Conservation (phyloP, 805 yeast genomes). For the Torulaspora indica region DNA sequence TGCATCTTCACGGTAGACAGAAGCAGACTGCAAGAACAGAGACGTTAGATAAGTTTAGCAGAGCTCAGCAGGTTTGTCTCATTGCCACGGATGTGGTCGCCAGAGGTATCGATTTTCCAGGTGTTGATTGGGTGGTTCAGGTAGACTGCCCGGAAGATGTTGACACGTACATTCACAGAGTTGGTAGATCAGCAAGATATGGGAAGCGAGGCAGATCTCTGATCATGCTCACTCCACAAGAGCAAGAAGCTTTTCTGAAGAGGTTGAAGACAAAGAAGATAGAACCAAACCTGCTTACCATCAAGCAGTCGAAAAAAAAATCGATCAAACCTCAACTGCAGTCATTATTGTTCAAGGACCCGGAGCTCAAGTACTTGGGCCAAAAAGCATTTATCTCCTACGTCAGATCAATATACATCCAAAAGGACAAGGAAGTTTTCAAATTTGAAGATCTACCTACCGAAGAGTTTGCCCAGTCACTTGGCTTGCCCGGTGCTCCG, state of each 20-base stretch:
- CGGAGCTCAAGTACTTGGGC: constrained; percentile 86
- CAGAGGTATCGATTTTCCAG: constrained; percentile 87
- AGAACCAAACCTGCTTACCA: constrained; percentile 64
- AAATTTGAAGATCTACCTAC: constrained; percentile 69
- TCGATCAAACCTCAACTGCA: constrained; percentile 80
- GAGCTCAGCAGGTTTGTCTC: constrained; percentile 73
- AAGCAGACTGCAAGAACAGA: constrained; percentile 87
- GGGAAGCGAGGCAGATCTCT: constrained; percentile 81
- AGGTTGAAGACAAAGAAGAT: constrained; percentile 60
- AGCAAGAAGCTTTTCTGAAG: constrained; percentile 69
- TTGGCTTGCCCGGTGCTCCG: constrained; percentile 97
- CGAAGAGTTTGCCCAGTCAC: constrained; percentile 78
- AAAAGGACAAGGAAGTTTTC: constrained; percentile 82
- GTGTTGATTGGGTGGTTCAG: constrained; percentile 92
- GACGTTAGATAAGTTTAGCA: constrained; percentile 69
- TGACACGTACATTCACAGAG: constrained; percentile 86
- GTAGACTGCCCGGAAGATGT: constrained; percentile 88
- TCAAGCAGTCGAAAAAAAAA: constrained; percentile 66
- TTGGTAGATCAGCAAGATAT: constrained; percentile 84
- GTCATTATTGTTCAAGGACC: constrained; percentile 84
- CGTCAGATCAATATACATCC: constrained; percentile 76
- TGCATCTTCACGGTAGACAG: constrained; percentile 85
- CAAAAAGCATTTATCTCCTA: constrained; percentile 95
- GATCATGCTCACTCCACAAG: constrained; percentile 77
- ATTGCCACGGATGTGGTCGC: constrained; percentile 92